These are phyloP conservation scores for Zopfia rhizophila DNA, from an alignment of 2,329 filamentous ascomycete genomes.

Conservation along the genomic window DNA sequence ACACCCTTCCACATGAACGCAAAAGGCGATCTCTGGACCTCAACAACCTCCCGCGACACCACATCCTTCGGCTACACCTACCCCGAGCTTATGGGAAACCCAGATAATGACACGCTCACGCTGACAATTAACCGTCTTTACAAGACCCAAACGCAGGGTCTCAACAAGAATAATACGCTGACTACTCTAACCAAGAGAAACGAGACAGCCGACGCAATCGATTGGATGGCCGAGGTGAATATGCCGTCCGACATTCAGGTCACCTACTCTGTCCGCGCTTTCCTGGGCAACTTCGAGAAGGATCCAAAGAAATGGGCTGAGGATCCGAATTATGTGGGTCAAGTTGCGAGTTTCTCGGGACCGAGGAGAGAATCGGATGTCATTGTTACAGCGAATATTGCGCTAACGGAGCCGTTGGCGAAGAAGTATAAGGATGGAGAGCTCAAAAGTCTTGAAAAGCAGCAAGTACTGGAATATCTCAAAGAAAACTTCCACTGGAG, in stretches of 20 bases:
- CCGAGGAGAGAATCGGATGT: conserved; percentile 48
- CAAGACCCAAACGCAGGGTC: conserved; percentile 35
- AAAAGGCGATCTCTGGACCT: conserved; percentile 42
- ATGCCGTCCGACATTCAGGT: conserved; percentile 45
- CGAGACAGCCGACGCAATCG: conserved; percentile 30
- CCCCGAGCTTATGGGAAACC: conserved; percentile 38
- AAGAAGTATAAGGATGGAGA: conserved; percentile 36
- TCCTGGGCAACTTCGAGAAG: conserved; percentile 37
- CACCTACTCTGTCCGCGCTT: conserved; percentile 44
- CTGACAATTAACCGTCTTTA: conserved; percentile 39
- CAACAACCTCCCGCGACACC: conserved; percentile 37
- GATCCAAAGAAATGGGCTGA: conserved; percentile 46
- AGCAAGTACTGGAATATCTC: conserved; percentile 35
- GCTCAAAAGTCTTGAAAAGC: conserved; percentile 34
- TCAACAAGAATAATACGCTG: conserved; percentile 33
- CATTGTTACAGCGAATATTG: conserved; percentile 54
- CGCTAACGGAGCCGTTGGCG: conserved; percentile 49
- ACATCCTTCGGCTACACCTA: conserved; percentile 48
- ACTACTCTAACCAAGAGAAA: conserved; percentile 20
- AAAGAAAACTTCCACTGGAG: conserved; percentile 44
- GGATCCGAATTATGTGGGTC: conserved; percentile 55
- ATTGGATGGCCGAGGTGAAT: conserved; percentile 43
- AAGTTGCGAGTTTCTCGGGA: conserved; percentile 51
- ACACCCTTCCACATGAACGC: conserved; percentile 47
- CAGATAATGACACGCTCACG: conserved; percentile 41